phyloP scores from a whole-genome alignment of 169 alveolate genomes.

The Eimeria praecox region DNA sequence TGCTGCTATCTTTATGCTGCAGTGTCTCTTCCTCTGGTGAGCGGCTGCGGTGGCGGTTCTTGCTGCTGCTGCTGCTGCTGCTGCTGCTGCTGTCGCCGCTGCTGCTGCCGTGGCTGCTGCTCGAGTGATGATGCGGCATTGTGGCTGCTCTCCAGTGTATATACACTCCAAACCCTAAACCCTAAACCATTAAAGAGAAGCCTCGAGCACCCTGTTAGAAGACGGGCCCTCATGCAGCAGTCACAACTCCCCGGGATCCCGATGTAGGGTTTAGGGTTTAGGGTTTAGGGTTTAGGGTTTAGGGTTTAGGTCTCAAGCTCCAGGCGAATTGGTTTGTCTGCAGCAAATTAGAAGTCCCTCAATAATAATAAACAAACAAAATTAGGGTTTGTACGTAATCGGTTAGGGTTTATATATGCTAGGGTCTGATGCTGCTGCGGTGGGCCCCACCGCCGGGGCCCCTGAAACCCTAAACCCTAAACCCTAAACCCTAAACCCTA shows the following conservation, averaged over 20 bases:
- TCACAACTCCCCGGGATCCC: neutral
- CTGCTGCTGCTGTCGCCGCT: too few species aligned
- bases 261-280: neutral
- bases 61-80: slow-evolving; percentile 31
- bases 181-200: neutral
- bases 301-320: neutral
- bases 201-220: neutral
- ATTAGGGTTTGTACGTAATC: neutral
- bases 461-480: neutral
- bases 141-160: neutral
- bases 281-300: neutral
- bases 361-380: neutral
- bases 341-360: neutral
- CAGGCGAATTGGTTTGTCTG: neutral
- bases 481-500: neutral
- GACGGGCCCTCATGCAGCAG: neutral
- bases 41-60: slow-evolving; percentile 20
- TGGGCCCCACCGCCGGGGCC: slow-evolving; percentile 28
- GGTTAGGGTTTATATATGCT: neutral
- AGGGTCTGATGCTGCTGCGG: neutral
- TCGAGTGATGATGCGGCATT: slow-evolving; percentile 37
- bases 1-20: slow-evolving; percentile 33
- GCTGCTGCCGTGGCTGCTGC: slow-evolving; percentile 18
- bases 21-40: slow-evolving; percentile 19
- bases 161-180: slow-evolving; percentile 22